These are phyloP conservation scores for Cenococcum geophilum DNA, from an alignment of 495 filamentous ascomycete genomes.

Conservation along the genomic window DNA sequence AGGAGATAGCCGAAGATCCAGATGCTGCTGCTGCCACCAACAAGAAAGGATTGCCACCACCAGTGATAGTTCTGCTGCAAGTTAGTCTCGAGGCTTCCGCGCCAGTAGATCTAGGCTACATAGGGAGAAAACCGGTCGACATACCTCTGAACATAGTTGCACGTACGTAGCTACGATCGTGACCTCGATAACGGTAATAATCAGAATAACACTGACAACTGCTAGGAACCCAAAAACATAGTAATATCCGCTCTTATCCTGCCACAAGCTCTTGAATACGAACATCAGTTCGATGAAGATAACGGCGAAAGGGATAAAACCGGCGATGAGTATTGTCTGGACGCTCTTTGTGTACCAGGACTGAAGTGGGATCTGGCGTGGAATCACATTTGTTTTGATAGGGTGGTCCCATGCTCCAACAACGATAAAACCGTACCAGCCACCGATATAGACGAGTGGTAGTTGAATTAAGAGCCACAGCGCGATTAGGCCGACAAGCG, in stretches of 20 bases:
- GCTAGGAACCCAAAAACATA: conserved; percentile 91
- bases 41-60: conserved; percentile 91
- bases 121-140: conserved; percentile 10
- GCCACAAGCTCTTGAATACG: conserved; percentile 86
- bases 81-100: not conserved
- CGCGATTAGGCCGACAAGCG: conserved; percentile 65
- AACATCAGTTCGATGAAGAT: conserved; percentile 92
- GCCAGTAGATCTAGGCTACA: not conserved
- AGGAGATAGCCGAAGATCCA: conserved; percentile 85
- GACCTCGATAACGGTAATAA: conserved; percentile 79
- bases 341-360: conserved; percentile 69
- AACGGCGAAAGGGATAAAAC: conserved; percentile 83
- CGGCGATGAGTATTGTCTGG: conserved; percentile 63
- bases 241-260: conserved; percentile 90
- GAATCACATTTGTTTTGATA: conserved; percentile 67
- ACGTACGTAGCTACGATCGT: conserved; percentile 86
- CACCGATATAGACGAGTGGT: conserved; percentile 79
- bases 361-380: conserved; percentile 71
- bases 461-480: conserved; percentile 89
- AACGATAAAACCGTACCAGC: conserved; percentile 69
- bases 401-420: conserved; percentile 76
- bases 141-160: conserved; percentile 71
- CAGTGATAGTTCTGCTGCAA: conserved; percentile 74
- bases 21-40: conserved; percentile 69
- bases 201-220: conserved; percentile 65